Base-by-base conservation (phyloP, 371 early-diverging fungal genomes). In the Batrachochytrium dendrobatidis region DNA sequence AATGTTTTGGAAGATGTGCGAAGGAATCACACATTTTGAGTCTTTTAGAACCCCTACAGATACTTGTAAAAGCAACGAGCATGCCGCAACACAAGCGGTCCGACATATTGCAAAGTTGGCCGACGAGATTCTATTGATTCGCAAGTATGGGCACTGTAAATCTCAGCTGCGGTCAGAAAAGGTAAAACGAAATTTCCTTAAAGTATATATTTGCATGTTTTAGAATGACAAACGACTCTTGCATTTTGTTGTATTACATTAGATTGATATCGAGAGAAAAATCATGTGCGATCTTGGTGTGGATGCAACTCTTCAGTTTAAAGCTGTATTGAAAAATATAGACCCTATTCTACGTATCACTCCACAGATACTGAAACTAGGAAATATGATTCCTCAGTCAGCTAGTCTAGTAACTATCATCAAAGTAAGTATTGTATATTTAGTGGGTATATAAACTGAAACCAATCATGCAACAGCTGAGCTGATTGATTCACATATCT, bases 321-420 rank as follows among this genome's bases (percentile, higher is more conserved):
- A 45, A 26, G 12, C 46, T 5, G 24, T 45, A 26, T 26, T 7
- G 46, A 3, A 20, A 20, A 26, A 45, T 26, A 3, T 45, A 5
- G 46, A 45, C 46, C 46, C 46, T 20, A 45, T 45, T 26, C 6
- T 45, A 26, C 46, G 46, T 26, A 45, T 45, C 46, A 45, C 12
- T 20, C 7, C 7, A 20, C 20, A 7, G 46, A 45, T 45, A 7
- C 46, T 45, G 24, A 45, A 45, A 26, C 12, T 45, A 20, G 3
- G 24, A 7, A 26, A 45, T 26, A 26, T 12, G 46, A 45, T 26
- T 20, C 46, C 46, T 20, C 46, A 45, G 3, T 20, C 46, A 45
- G 12, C 6, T 26, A 12, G n/a, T n/a, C n/a, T 39, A n/a, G 39
- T 39, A 12, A 15, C 39, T 15, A 12, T 12, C 15, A 39, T 39